phyloP scores from a whole-genome alignment of 2,329 filamentous ascomycete genomes.

The Whalleya microplaca region DNA sequence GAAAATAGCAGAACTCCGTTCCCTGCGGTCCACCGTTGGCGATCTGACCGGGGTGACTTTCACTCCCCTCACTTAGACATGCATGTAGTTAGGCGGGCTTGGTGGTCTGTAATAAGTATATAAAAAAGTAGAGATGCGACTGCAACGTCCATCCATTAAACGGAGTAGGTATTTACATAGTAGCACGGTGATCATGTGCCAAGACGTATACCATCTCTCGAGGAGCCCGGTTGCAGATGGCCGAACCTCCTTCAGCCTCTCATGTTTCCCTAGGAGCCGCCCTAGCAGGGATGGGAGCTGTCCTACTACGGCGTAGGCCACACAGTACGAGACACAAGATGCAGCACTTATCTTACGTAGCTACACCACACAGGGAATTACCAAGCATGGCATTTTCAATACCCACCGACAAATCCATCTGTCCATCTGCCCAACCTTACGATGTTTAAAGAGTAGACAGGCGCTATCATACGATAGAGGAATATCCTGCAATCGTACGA shows the following conservation, averaged over 20 bases:
- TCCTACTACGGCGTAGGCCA: not conserved
- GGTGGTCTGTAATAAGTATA: not conserved
- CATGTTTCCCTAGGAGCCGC: conserved; percentile 23
- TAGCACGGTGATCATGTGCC: not conserved
- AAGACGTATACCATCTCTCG: not conserved
- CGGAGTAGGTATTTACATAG: not conserved
- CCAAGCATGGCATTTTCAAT: not conserved
- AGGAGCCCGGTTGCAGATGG: conserved; percentile 3
- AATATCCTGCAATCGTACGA: not conserved
- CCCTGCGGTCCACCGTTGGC: no score
- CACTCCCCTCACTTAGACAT: not conserved
- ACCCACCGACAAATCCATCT: not conserved
- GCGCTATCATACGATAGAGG: not conserved
- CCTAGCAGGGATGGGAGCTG: conserved; percentile 20
- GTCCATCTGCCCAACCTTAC: not conserved
- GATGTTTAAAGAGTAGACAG: not conserved
- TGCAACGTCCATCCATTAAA: not conserved
- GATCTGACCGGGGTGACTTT: no score
- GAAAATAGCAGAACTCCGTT: no score
- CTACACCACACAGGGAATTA: not conserved
- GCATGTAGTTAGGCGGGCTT: no score
- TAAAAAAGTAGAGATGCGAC: no score
- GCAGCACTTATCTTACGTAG: not conserved
- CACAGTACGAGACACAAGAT: conserved; percentile 1
- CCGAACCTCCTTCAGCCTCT: conserved; percentile 20